Conservation (phyloP, 2,329 filamentous ascomycete species). For the Clonostachys solani region DNA sequence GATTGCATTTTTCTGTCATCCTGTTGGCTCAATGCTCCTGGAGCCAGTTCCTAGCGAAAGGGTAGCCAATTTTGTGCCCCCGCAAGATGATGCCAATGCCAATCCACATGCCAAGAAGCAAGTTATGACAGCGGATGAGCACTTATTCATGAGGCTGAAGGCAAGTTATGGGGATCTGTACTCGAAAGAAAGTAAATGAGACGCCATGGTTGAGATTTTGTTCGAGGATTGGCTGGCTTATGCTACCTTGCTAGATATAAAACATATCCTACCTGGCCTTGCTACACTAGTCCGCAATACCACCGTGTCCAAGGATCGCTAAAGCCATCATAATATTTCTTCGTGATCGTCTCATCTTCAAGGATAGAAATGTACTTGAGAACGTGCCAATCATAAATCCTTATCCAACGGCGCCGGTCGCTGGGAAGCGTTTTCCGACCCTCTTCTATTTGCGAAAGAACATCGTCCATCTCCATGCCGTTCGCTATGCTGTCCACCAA, state of each 20-base stretch:
- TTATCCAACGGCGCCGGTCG: slow-evolving; percentile 27
- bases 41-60: slow-evolving; percentile 56
- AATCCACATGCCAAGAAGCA: slow-evolving; percentile 48
- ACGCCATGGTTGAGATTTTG: not conserved
- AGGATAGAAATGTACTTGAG: slow-evolving; percentile 31
- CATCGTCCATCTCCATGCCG: slow-evolving; percentile 19
- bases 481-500: slow-evolving; percentile 33
- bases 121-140: slow-evolving; percentile 60
- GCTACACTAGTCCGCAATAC: slow-evolving; percentile 35
- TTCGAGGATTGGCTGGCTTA: not conserved
- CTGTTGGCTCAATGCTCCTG: slow-evolving; percentile 46
- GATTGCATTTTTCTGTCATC: slow-evolving; percentile 67
- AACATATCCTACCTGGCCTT: too few relatives aligned
- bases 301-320: slow-evolving; percentile 37
- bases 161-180: slow-evolving; percentile 57
- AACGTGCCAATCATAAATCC: slow-evolving; percentile 42
- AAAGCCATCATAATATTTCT: slow-evolving; percentile 25
- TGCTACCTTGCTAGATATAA: not conserved
- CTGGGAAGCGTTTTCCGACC: slow-evolving; percentile 15
- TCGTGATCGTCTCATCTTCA: slow-evolving; percentile 24
- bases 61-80: slow-evolving; percentile 37
- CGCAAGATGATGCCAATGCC: slow-evolving; percentile 17
- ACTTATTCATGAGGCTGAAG: slow-evolving; percentile 55
- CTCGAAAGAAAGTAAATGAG: slow-evolving; percentile 14
- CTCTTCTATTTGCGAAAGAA: slow-evolving; percentile 25